Evolutionary conservation across 345 rosid genomes (phyloP), one percentile per base, ranked within the genome.

Genomic region (Balakata baccata): DNA sequence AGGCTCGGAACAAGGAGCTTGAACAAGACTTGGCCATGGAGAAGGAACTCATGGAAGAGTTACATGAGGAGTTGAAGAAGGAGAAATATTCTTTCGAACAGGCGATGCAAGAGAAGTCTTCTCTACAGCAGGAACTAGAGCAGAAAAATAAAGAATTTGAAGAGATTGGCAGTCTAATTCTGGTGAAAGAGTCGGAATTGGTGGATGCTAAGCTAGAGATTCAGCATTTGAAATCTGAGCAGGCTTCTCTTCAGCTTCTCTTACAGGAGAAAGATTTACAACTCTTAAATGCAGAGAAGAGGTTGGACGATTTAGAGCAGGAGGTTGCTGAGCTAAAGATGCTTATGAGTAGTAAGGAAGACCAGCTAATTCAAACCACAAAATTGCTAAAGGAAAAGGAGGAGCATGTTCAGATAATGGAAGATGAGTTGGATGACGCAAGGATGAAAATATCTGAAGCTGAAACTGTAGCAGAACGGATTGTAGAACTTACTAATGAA

Each of bases 191-290:
- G 81, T 77, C 85, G 13, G 90, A 88, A 51, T 73, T 92, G 81
- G 97, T 85, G 78, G 92, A 92, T 74, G 98, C 91, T 65, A 92
- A 82, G 81, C 84, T 94, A 61, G 97, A 94, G 78, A 90, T 94
- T 72, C 92, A 85, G 84, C 87, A 85, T 79, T 86, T 90, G 84
- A 85, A 85, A 71, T 86, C 95, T 34, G 88, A 92, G 81, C 87
- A 80, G 75, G 88, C 87, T 76, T 86, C 98, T 73, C 85, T 94
- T 71, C 85, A 81, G 78, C 83, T 85, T 29, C 71, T 83, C 20
- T 73, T 88, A 61, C 86, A 87, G 76, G 93, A 89, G 78, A 92
- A 85, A 79, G 95, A 92, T 77, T 73, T 75, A 2, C 93, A 88
- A 73, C 87, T 94, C 65, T 62, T 60, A 1, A 77, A 73, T 74